Evolutionary conservation across 75 land plant genomes (phyloP), one percentile per base, ranked within the genome.

Genomic region (Picea sitchensis): DNA sequence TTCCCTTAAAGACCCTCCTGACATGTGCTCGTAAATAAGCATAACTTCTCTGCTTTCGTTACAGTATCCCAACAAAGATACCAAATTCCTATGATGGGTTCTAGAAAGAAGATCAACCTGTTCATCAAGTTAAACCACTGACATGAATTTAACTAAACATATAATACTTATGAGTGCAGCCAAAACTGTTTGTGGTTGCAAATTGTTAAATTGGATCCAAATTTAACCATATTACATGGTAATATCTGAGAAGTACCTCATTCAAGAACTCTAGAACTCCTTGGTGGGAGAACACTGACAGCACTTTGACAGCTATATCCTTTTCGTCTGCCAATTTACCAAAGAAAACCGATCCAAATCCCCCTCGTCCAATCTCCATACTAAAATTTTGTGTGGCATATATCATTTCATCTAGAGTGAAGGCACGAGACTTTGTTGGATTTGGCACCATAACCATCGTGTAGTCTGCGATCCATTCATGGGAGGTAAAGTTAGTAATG

Each of bases 21-120:
- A 81, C 91, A 90, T 87, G 80, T 78, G 87, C 71, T 90, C 91
- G 58, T 90, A 87, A 7, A 83, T 76, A 61, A 87, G 91, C 14
- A 85, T 79, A 21, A 82, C 81, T 36, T 85, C 84, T 17, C 64
- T 76, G 0, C 79, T 84, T 71, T 90, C 85, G 62, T 60, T 74
- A 41, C 89, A 85, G 38, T 82, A 87, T 7, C 89, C 91, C 30
- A 90, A 32, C 31, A 90, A 78, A 79, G 65, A 85, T 7, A 87
- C 87, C 23, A 90, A 78, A 51, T 90, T 87, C 59, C 41, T 77
- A 47, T 84, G 86, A 61, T 78, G 77, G 31, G 71, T 77, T 61
- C 77, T 59, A 23, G 77, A 78, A 3, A 78, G 79, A 41, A 78
- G 79, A 61, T 41, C 63, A 26, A 78, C 69, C 78, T 78, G n/a